Percentiles rank a stretch among this genome's conserved stretches.
Conservation (phyloP, 805 yeast species). For the Clavispora fructus region DNA sequence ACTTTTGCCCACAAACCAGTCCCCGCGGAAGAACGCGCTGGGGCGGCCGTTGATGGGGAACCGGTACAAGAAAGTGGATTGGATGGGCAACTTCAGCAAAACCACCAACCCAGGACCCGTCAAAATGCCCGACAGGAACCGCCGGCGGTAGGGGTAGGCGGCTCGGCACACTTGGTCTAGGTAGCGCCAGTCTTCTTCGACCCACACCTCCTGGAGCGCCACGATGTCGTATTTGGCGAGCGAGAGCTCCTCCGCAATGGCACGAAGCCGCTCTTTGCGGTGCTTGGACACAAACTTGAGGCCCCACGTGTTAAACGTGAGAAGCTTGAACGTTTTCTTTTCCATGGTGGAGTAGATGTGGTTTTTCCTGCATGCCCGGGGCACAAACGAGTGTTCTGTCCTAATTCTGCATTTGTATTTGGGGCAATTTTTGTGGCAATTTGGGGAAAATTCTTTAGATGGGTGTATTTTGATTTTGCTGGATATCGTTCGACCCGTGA, state of each 20-base stretch:
- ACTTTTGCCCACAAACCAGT: slow-evolving; percentile 95
- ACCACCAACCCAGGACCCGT: slow-evolving; percentile 92
- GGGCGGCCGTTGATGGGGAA: slow-evolving; percentile 95
- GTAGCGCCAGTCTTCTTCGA: slow-evolving; percentile 73
- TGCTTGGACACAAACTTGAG: slow-evolving; percentile 74
- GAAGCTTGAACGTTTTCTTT: slow-evolving; percentile 29
- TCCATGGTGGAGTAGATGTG: neutral
- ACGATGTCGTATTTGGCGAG: slow-evolving; percentile 64
- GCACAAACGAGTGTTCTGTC: too few relatives aligned
- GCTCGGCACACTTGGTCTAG: slow-evolving; percentile 41
- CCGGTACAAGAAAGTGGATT: slow-evolving; percentile 68
- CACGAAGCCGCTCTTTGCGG: slow-evolving; percentile 59
- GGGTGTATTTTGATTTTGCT: too few relatives aligned
- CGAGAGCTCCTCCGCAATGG: slow-evolving; percentile 66
- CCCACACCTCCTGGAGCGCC: slow-evolving; percentile 96
- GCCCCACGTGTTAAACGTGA: slow-evolving; percentile 87
- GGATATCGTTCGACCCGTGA: too few relatives aligned
- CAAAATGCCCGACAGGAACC: slow-evolving; percentile 76
- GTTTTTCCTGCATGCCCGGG: neutral
- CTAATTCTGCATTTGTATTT: too few relatives aligned
- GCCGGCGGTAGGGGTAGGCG: slow-evolving; percentile 58
- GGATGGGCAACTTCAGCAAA: slow-evolving; percentile 79
- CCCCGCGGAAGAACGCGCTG: slow-evolving; percentile 89
- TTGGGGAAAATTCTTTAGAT: too few relatives aligned
- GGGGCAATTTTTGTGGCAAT: too few relatives aligned